A percentile compares a stretch with the other conserved stretches of the same genome.
These are phyloP conservation scores for Mucor ambiguus DNA, from an alignment of 371 early-diverging fungal genomes.

Conservation along the genomic window DNA sequence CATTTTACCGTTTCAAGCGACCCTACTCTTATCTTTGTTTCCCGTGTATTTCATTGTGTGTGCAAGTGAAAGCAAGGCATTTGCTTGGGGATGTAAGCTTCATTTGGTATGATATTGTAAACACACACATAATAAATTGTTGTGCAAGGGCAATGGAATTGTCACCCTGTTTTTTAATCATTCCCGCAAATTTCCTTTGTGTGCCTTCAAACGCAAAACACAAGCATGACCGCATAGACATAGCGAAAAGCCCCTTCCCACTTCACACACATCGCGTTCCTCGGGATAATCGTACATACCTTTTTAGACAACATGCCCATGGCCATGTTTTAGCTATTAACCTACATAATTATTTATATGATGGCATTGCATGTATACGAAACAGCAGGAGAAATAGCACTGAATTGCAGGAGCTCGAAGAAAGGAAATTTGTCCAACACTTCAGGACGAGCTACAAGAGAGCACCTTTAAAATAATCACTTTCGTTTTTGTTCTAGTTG, in stretches of 20 bases:
- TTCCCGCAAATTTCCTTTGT: slow-evolving; percentile 7
- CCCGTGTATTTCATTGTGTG: background rate
- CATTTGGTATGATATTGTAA: background rate
- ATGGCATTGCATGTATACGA: background rate
- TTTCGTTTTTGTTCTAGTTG: slow-evolving; percentile 2
- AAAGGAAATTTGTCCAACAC: background rate
- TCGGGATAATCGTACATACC: background rate
- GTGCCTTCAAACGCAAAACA: background rate
- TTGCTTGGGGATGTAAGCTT: background rate
- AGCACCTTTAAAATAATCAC: background rate
- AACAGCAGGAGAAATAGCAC: background rate
- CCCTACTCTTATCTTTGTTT: background rate
- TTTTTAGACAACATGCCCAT: background rate
- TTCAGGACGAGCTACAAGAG: background rate
- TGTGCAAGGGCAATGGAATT: background rate
- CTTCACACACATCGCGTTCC: background rate
- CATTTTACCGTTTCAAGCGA: background rate
- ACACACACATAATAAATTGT: background rate
- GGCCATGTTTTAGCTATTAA: background rate
- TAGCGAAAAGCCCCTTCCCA: background rate
- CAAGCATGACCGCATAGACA: background rate
- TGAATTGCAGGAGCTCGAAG: background rate
- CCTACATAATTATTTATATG: background rate
- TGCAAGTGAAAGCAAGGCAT: background rate
- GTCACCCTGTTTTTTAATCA: background rate